These are phyloP conservation scores for Vigna mungo DNA, from an alignment of 306 rosid genomes.

Conservation along the genomic window DNA sequence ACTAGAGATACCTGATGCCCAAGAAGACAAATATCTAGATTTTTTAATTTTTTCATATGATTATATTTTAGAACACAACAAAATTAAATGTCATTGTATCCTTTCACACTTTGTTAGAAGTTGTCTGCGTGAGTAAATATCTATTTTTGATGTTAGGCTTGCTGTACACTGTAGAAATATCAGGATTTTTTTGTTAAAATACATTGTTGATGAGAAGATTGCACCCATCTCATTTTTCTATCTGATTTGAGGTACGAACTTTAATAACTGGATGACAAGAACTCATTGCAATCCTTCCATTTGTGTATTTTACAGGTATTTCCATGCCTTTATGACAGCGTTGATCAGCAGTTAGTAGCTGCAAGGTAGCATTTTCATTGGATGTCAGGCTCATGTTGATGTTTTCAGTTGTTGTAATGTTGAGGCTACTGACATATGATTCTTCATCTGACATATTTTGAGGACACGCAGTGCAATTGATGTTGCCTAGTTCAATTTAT, in stretches of 20 bases:
- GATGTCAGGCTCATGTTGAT: conserved; percentile 45
- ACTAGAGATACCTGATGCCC: conserved; percentile 7
- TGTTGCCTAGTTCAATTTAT: conserved; percentile 43
- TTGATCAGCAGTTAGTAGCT: conserved; percentile 26
- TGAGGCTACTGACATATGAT: conserved; percentile 48
- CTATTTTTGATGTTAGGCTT: background rate
- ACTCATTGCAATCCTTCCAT: conserved; percentile 28
- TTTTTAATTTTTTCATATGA: background rate
- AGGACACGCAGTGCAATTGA: conserved; percentile 43
- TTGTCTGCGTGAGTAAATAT: background rate
- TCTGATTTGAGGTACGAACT: conserved; percentile 16
- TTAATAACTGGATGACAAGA: background rate
- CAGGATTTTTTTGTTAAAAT: conserved; percentile 12
- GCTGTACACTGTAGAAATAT: conserved; percentile 6
- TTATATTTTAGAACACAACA: background rate
- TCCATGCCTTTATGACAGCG: conserved; percentile 93
- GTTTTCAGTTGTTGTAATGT: conserved; percentile 37
- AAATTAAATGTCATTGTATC: background rate
- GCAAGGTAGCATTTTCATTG: conserved; percentile 43
- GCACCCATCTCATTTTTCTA: background rate
- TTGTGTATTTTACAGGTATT: conserved; percentile 70
- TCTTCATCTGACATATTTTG: conserved; percentile 45
- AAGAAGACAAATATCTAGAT: background rate
- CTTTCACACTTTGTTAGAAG: conserved; percentile 9
- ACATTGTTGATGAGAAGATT: background rate